Evolutionary conservation across 108 stramenopile genomes (phyloP).

Genomic region (Stephanodiscus triporus): DNA sequence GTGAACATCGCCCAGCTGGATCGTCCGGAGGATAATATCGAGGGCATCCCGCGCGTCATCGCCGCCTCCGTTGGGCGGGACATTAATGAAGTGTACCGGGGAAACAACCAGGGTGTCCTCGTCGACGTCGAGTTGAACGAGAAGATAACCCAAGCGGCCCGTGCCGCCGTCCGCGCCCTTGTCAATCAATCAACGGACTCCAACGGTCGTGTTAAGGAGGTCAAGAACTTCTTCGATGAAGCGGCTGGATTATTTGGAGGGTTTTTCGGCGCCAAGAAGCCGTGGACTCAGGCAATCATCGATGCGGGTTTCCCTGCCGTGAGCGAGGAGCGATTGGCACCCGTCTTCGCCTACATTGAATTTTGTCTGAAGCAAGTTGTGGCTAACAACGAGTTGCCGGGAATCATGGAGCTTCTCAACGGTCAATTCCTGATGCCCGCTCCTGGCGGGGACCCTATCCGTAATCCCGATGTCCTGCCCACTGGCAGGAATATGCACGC

Average conservation of each 20-base stretch:
- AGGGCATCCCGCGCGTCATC: slow-evolving; percentile 92
- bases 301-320: slow-evolving; percentile 88
- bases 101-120: slow-evolving; percentile 89
- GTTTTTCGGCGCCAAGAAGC: slow-evolving; percentile 80
- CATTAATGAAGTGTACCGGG: slow-evolving; percentile 94
- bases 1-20: slow-evolving; percentile 97
- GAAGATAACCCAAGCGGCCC: slow-evolving; percentile 81
- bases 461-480: slow-evolving; percentile 96
- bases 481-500: slow-evolving; percentile 97
- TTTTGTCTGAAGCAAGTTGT: slow-evolving; percentile 97
- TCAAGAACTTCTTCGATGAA: slow-evolving; percentile 87
- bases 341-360: slow-evolving; percentile 91
- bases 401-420: slow-evolving; percentile 92
- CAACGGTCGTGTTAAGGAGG: slow-evolving; percentile 94
- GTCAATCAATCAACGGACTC: slow-evolving; percentile 90
- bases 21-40: slow-evolving; percentile 92
- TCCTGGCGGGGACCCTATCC: slow-evolving; percentile 97
- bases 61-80: slow-evolving; percentile 92
- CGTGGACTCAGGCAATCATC: slow-evolving; percentile 89
- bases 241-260: slow-evolving; percentile 69
- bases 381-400: slow-evolving; percentile 96
- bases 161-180: slow-evolving; percentile 90
- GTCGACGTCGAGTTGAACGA: slow-evolving; percentile 87
- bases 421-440: slow-evolving; percentile 95
- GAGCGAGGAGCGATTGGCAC: slow-evolving; percentile 77